Evolutionary conservation across 352 stramenopile species (phyloP), one percentile per base, ranked within the genome.

Genomic region (Phytophthora ohioensis): DNA sequence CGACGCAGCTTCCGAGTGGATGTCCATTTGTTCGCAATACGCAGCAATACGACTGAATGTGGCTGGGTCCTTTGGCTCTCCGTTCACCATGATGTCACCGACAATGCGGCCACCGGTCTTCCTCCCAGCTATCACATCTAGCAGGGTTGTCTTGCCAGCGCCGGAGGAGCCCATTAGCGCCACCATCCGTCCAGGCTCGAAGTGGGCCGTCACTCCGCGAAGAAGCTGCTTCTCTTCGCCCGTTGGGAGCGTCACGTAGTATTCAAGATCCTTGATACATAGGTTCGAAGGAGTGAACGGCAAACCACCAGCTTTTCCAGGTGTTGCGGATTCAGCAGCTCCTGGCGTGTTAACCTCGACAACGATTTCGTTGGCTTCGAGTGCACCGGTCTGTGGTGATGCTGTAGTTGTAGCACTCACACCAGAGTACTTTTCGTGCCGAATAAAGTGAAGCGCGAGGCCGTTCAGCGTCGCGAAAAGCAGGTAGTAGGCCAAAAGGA

Each of bases 1-100:
- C 17, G 88, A 97, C 12, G 88, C 69, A 27, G 41, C 41, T 46
- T 91, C 80, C 43, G 82, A 81, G 54, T 97, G 80, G 39, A 85
- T 86, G 17, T 46, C 41, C 41, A 46, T 46, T 27, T 46, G 41
- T n/a, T 46, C 41, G 13, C 41, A 46, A 46, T 46, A 46, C 4
- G 41, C 41, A 27, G 41, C 41, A 8, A 46, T 46, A 27, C 41
- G 41, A 46, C 41, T 46, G 41, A 46, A 46, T 13, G 41, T 46
- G 41, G 65, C 97, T 89, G 72, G 56, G 35, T 94, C 69, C 76
- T 97, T 95, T 5, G 69, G 59, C 57, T 92, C 85, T 42, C 94
- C 94, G 72, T 98, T 98, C n/a, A 98, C 67, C 12, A 75, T 71
- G 55, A 98, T 84, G 12, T 95, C 69, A 17, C 93, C 92, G 45